These are phyloP conservation scores for Fusarium virguliforme DNA, from an alignment of 2,329 filamentous ascomycete species.

Conservation along the genomic window DNA sequence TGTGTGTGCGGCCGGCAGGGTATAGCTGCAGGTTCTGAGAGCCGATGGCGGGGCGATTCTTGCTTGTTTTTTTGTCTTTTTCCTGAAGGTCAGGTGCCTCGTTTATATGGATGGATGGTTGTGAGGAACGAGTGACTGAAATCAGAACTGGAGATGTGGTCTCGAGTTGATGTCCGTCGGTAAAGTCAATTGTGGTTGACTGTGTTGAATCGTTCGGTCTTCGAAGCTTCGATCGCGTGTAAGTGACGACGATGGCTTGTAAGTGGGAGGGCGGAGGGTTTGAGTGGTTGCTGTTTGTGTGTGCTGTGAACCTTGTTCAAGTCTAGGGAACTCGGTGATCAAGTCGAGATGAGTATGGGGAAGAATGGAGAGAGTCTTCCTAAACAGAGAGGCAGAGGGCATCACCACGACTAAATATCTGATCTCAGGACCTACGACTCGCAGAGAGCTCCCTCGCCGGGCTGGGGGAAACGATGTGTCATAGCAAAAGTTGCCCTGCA, in stretches of 20 bases:
- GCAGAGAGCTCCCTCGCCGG: conserved; percentile 39
- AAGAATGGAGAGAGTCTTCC: conserved; percentile 45
- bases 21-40: conserved; percentile 35
- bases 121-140: conserved; percentile 20
- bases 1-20: conserved; percentile 38
- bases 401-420: conserved; percentile 51
- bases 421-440: conserved; percentile 36
- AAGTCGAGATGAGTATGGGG: conserved; percentile 35
- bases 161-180: conserved; percentile 14
- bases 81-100: conserved; percentile 21
- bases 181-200: conserved; percentile 35
- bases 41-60: conserved; percentile 33
- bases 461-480: conserved; percentile 50
- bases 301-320: conserved; percentile 31
- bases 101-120: conserved; percentile 7
- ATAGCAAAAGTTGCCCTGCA: conserved; percentile 49
- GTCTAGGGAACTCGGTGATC: conserved; percentile 43
- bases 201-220: conserved; percentile 18
- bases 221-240: conserved; percentile 16
- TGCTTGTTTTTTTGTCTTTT: conserved; percentile 27
- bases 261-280: conserved; percentile 34
- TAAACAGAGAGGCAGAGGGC: conserved; percentile 42
- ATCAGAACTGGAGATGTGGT: conserved; percentile 7
- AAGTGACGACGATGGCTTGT: conserved; percentile 20
- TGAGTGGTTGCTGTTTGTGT: conserved; percentile 27